Evolutionary conservation across 163 green algal species (phyloP), one percentile per base, ranked within the genome.

Genomic region (Scenedesmus sp.): DNA sequence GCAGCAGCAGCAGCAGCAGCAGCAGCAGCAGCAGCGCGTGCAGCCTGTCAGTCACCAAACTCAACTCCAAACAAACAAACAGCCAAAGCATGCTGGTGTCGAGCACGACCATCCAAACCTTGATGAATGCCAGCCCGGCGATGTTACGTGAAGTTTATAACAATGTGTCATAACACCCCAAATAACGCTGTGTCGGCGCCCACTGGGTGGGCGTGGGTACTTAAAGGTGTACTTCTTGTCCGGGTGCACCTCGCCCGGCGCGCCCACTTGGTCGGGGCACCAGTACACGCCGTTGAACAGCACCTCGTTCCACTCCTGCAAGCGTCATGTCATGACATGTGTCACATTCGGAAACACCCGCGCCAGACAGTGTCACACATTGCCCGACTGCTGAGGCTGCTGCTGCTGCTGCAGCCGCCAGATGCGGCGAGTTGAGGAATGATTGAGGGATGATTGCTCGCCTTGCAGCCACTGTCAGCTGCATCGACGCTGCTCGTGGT

Each of bases 231-330:
- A 99, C 73, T 90, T 93, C 94, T 98, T 97, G 84, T 96, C 93
- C 3, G 85, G 43, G 53, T 93, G 81, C 56, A 95, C 61, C 83
- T 94, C 94, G 5, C 95, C 95, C 9, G 92, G 93, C 26, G 91
- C 93, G 46, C 94, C 93, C 16, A 61, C 85, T 87, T 95, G 89
- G 0, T 93, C 93, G 2, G 98, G 97, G 84, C 98, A 94, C 80
- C 96, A 99, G 94, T 99, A 96, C 84, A 99, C 97, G 65, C 98
- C 98, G 92, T 99, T 99, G 96, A 97, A 99, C 89, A 98, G 97
- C 68, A 99, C 97, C 95, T 99, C 97, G 92, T 98, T 98, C 96
- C 95, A 98, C 91, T 98, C 97, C 93, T 97, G 95, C 30, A 33
- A 7, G 30, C 9, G 56, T 65, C 24, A 65, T 70, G 56, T 70